Evolutionary conservation across 2,329 filamentous ascomycete species (phyloP).

Genomic region (Cryoendolithus antarcticus): DNA sequence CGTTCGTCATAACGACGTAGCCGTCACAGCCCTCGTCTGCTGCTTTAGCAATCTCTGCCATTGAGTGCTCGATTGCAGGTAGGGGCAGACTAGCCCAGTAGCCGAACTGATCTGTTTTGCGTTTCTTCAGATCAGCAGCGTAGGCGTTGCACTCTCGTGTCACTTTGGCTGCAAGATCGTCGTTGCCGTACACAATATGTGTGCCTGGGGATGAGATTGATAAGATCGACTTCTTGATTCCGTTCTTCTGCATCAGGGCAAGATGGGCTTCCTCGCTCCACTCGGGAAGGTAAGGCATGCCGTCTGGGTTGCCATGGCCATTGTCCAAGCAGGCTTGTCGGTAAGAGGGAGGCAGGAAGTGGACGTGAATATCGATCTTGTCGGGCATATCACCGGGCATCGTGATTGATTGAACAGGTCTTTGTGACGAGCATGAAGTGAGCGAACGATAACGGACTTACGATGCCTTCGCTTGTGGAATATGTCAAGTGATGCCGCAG

Average conservation of each 20-base stretch:
- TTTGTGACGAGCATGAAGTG: too few species aligned
- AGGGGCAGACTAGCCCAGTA: constrained; percentile 44
- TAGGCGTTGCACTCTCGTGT: constrained; percentile 31
- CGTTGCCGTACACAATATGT: constrained; percentile 30
- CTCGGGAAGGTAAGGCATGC: constrained; percentile 32
- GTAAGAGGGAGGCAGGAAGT: constrained; percentile 35
- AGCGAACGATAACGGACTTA: too few species aligned
- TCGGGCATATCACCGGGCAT: background rate
- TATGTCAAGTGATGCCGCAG: too few species aligned
- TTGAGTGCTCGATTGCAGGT: constrained; percentile 34
- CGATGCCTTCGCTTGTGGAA: too few species aligned
- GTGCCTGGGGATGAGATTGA: constrained; percentile 44
- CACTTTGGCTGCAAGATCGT: constrained; percentile 24
- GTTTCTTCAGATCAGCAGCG: constrained; percentile 27
- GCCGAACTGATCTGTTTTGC: constrained; percentile 31
- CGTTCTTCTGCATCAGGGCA: constrained; percentile 36
- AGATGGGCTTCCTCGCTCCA: constrained; percentile 39
- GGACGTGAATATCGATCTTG: constrained; percentile 37
- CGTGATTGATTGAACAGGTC: background rate
- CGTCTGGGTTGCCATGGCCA: constrained; percentile 35
- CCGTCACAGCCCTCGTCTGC: constrained; percentile 37
- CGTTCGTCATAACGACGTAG: constrained; percentile 40
- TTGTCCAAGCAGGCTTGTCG: constrained; percentile 27
- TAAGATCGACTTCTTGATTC: constrained; percentile 41
- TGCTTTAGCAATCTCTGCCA: constrained; percentile 36